A percentile compares a stretch with the other conserved stretches of the same genome.
phyloP scores from a whole-genome alignment of 1,284 basidiomycete species.

The Ceratobasidium sp. region DNA sequence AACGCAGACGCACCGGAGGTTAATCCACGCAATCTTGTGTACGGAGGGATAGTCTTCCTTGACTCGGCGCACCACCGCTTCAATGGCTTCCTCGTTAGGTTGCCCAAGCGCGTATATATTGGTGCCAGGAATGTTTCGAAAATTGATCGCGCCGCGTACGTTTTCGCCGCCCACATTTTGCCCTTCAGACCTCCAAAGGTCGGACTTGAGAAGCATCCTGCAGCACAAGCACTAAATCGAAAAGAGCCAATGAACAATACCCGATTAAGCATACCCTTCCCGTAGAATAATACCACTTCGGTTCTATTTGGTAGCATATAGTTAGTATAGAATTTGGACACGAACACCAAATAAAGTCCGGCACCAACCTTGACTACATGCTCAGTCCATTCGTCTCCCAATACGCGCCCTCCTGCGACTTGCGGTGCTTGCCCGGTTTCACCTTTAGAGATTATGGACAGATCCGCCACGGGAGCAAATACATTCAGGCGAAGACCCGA shows the following conservation, averaged over 20 bases:
- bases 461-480: constrained; percentile 87
- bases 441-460: constrained; percentile 76
- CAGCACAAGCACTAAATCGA: not conserved
- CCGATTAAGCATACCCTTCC: constrained; percentile 65
- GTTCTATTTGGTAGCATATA: constrained; percentile 58
- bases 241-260: not conserved
- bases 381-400: constrained; percentile 93
- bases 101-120: constrained; percentile 92
- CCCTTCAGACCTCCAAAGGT: constrained; percentile 84
- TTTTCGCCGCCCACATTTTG: constrained; percentile 62
- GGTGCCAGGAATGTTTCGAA: constrained; percentile 84
- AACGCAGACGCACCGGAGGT: constrained; percentile 68
- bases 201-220: constrained; percentile 88
- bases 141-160: constrained; percentile 93
- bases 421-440: constrained; percentile 55
- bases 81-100: constrained; percentile 89
- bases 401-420: constrained; percentile 80
- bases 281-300: constrained; percentile 93
- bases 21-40: constrained; percentile 85
- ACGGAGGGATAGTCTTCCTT: constrained; percentile 66
- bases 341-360: not conserved
- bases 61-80: constrained; percentile 78
- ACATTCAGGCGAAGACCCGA: constrained; percentile 73
- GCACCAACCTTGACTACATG: constrained; percentile 81
- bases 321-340: not conserved